Base-by-base conservation (phyloP, 2,329 filamentous ascomycete genomes). In the Hymenoscyphus infarciens region DNA sequence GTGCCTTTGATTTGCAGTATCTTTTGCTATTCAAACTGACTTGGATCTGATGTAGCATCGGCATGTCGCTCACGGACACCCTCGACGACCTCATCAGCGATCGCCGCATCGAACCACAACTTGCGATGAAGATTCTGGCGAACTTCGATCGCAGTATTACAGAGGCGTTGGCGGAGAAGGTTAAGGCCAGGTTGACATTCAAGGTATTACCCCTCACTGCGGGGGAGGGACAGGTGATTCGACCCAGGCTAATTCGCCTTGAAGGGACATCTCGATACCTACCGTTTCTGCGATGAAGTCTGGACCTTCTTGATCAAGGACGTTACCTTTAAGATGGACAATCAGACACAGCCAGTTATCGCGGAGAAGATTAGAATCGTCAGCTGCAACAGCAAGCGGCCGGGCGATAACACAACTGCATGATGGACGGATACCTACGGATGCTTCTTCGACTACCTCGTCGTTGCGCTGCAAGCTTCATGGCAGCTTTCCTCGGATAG, bases 291-390 rank as follows among this genome's bases (percentile, higher is more conserved):
- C 81, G 95, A 99, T 78, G 95, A 99, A 80, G 95, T 99, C 63
- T 99, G 95, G 95, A 99, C 95, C 1, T 99, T 99, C 77, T 85
- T 99, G 63, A 96, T 99, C 78, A 97, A 97, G 79, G 95, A 98
- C 69, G 93, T 98, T 61, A 92, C 88, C n/a, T 98, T 99, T 81
- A 99, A 99, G 80, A 89, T 98, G 80, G 94, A 98, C 71, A 83
- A 83, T 69, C 86, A 84, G 62, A 85, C 84, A 62, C 84, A 87
- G 65, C 84, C 85, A 0, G 87, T 98, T 15, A 80, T 84, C 42
- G 92, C 93, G 22, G 94, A 97, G 74, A 94, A 92, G 76, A 91
- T 99, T 77, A 98, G 98, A 87, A 99, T 99, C 70, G 95, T 99
- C 57, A 96, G 91, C 78, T 98, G 94, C 78, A 97, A 96, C 74